Evolutionary conservation across 352 stramenopile genomes (phyloP), one percentile per base, ranked within the genome.

Genomic region (Pythium guiyangense): DNA sequence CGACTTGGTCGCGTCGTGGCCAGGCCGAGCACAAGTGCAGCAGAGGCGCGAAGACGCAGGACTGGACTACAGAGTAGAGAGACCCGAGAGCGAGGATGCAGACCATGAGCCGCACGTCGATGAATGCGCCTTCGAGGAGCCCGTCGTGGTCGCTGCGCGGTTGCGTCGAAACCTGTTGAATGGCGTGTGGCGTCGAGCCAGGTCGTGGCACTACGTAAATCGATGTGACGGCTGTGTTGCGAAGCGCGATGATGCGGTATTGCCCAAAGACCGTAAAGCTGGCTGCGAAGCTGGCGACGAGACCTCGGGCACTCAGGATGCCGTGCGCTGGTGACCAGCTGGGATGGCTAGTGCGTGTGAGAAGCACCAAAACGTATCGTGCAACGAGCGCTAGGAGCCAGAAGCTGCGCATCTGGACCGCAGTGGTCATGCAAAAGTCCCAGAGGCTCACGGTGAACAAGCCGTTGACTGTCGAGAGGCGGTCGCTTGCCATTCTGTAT

Each of bases 381-480:
- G 73, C 69, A 6, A 63, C 4, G n/a, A 83, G 26, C 2, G 65
- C 59, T 9, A 79, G 61, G 4, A 77, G 46, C 77, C 71, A 86
- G 17, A 82, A 63, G 10, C 61, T 76, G 0, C 74, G 66, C 72
- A 87, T 82, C n/a, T 79, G 75, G 0, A 82, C 63, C 0, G 71
- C 64, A 0, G 68, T 65, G 14, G 73, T 57, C 1, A 52, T 55
- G 9, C 81, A 50, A 11, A 79, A 75, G 1, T 65, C 52, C 0
- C 52, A 27, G 10, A 73, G 14, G 1, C 59, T 55, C 25, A 78
- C 59, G 14, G 66, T 35, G 3, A 76, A 47, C 8, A 73, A 22
- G 2, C 74, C 74, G 2, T 51, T 54, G 9, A 63, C 26, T 0
- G 72, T 67, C 10, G 60, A 68, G 55, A 74, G 81, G 3, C 67